Base-by-base conservation (phyloP, 495 filamentous ascomycete species). In the Trichoderma asperelloides region DNA sequence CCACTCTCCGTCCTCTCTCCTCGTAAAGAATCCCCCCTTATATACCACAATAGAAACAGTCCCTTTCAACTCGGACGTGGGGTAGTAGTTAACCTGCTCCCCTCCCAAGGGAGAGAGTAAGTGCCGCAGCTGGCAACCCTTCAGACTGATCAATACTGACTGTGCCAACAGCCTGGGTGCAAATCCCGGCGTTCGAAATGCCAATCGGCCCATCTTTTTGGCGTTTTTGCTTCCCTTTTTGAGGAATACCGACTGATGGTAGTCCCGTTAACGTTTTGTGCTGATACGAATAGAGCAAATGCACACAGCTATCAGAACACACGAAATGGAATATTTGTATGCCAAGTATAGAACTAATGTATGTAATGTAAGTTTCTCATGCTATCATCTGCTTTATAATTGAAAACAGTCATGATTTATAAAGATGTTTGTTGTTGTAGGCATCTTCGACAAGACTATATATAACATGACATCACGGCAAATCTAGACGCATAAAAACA, bases 181-280 rank as follows among this genome's bases (percentile, higher is more conserved):
- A 63, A 63, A 63, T 63, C 60, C 60, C 60, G 60, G 60, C 60
- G 60, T 63, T 63, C 60, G 60, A 63, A 63, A 33, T 63, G 27
- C 37, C 16, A 6, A 33, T 63, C 13, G 23, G 13, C 13, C 28
- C 57, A n/a, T 62, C 21, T 64, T 39, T 23, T 12, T n/a, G 9
- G 15, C 12, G 21, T 41, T 51, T 51, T 51, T 9, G 47, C 18
- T 23, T 33, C 18, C 7, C 23, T 18, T 41, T 25, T 16, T 41
- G 7, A 37, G 9, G 33, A 37, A 3, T 15, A 18, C 41, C 37
- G 5, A 11, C 9, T 23, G 25, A 51, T 51, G n/a, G 7, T 9
- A 21, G 47, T 7, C 5, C 33, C 33, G 33, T 37, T 37, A 7
- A 8, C 9, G 33, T 37, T 37, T 2, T 37, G 5, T 33, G 6